Evolutionary conservation across 1,139 yeast species (phyloP), one percentile per base, ranked within the genome.

Genomic region (Pichia sp.): DNA sequence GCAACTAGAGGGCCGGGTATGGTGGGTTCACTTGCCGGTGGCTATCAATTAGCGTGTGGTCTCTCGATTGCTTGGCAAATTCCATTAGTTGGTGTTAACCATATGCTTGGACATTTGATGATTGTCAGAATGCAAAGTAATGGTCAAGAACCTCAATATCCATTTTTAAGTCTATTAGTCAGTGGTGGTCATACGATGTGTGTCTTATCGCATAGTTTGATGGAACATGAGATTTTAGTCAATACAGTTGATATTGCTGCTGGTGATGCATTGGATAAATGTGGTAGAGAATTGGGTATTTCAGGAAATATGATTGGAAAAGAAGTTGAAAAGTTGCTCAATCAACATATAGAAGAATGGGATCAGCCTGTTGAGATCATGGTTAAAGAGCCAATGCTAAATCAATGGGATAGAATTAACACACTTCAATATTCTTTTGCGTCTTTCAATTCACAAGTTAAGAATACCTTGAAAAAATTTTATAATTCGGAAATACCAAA

Each of bases 1-100:
- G 96, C 85, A 10, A 93, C 99, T 0, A 70, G 96, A 56, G 99
- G 99, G 0, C 99, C 99, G 0, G 99, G 99, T 0, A 90, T 94
- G 97, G 77, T 83, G 15, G 97, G 97, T 0, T 85, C 96, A 0
- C 69, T 93, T 19, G 77, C 89, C 15, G 85, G 89, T 0, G 94
- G 97, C 2, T 71, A 87, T 36, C 94, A 86, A 58, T 68, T 89
- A 37, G 96, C 96, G 0, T 86, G 89, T 58, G 99, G 98, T 0
- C 68, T 93, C 17, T 71, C 91, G 0, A 70, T 85, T 0, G 97
- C 90, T 0, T 85, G 90, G 85, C 67, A 75, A 22, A 76, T 72
- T 3, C 97, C 97, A 0, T 60, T 89, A 22, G 70, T 93, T 1
- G 98, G 98, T 0, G 96, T 93, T 0, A 96, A 94, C 61, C 99